Percentiles rank a stretch among this genome's conserved stretches.
These are phyloP conservation scores for Alternaria panax DNA, from an alignment of 2,329 filamentous ascomycete genomes.

Conservation along the genomic window DNA sequence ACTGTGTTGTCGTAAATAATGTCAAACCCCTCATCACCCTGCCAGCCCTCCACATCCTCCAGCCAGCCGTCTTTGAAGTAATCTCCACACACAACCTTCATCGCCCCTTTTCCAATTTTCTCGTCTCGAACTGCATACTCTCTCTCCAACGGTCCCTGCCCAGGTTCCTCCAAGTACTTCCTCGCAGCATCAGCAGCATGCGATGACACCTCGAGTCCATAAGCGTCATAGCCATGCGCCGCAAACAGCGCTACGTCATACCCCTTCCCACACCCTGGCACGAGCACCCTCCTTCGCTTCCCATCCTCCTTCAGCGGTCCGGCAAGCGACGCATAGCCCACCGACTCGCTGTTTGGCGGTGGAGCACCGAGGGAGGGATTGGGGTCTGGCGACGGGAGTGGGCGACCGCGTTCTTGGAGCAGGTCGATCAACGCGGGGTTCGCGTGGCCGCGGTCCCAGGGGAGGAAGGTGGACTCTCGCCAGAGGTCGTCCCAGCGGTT, in stretches of 20 bases:
- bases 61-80: conserved; percentile 71
- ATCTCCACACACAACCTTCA: conserved; percentile 67
- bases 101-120: conserved; percentile 57
- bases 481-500: conserved; percentile 17
- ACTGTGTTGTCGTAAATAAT: conserved; percentile 70
- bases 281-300: conserved; percentile 66
- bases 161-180: conserved; percentile 47
- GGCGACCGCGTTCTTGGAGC: conserved; percentile 40
- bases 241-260: conserved; percentile 81
- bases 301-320: conserved; percentile 28
- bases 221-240: conserved; percentile 77
- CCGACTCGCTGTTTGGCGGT: conserved; percentile 6
- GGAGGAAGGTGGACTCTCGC: conserved; percentile 51
- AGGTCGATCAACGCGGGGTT: conserved; percentile 66
- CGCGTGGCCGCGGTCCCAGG: conserved; percentile 67
- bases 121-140: conserved; percentile 55
- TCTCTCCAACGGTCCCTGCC: conserved; percentile 46
- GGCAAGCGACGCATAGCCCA: conserved; percentile 10
- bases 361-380: conserved; percentile 34
- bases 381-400: conserved; percentile 14
- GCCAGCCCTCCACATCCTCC: conserved; percentile 42
- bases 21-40: conserved; percentile 63
- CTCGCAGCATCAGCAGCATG: conserved; percentile 58
- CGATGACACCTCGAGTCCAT: conserved; percentile 73
- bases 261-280: conserved; percentile 83